phyloP scores from a whole-genome alignment of 805 yeast genomes.

The Candida khao-thaluensis region DNA sequence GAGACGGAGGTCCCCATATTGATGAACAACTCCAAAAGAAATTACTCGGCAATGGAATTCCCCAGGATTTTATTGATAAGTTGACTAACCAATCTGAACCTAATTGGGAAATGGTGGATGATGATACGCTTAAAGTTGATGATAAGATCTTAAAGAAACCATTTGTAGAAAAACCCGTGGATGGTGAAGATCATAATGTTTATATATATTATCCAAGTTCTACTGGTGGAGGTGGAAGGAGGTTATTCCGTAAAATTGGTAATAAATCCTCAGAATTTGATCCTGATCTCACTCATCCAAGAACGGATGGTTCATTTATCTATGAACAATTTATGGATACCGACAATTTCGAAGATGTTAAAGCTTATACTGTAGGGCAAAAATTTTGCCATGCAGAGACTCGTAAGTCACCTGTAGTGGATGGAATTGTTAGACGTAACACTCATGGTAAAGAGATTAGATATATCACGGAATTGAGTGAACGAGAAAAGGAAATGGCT shows the following conservation, averaged over 20 bases:
- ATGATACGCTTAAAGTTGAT: slow-evolving; percentile 70
- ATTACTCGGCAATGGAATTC: slow-evolving; percentile 46
- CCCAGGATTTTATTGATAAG: slow-evolving; percentile 47
- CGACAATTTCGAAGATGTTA: slow-evolving; percentile 96
- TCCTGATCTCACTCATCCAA: slow-evolving; percentile 66
- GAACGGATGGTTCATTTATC: slow-evolving; percentile 87
- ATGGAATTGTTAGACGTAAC: slow-evolving; percentile 94
- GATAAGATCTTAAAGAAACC: slow-evolving; percentile 80
- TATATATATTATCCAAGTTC: slow-evolving; percentile 84
- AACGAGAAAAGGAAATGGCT: slow-evolving; percentile 80
- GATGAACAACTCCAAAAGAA: slow-evolving; percentile 49
- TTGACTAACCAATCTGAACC: slow-evolving; percentile 75
- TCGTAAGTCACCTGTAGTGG: slow-evolving; percentile 98
- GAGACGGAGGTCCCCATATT: slow-evolving; percentile 95
- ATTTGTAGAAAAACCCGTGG: slow-evolving; percentile 97
- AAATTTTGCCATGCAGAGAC: slow-evolving; percentile 96
- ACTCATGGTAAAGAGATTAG: slow-evolving; percentile 97
- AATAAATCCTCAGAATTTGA: slow-evolving; percentile 96
- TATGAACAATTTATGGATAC: slow-evolving; percentile 97
- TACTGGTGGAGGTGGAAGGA: slow-evolving; percentile 97
- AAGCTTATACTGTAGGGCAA: slow-evolving; percentile 95
- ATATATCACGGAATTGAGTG: slow-evolving; percentile 75
- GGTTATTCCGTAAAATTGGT: slow-evolving; percentile 92
- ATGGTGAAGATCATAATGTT: slow-evolving; percentile 97
- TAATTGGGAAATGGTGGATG: slow-evolving; percentile 80